These are phyloP conservation scores for Sedum album DNA, from an alignment of 164 flowering plant species.

Conservation along the genomic window DNA sequence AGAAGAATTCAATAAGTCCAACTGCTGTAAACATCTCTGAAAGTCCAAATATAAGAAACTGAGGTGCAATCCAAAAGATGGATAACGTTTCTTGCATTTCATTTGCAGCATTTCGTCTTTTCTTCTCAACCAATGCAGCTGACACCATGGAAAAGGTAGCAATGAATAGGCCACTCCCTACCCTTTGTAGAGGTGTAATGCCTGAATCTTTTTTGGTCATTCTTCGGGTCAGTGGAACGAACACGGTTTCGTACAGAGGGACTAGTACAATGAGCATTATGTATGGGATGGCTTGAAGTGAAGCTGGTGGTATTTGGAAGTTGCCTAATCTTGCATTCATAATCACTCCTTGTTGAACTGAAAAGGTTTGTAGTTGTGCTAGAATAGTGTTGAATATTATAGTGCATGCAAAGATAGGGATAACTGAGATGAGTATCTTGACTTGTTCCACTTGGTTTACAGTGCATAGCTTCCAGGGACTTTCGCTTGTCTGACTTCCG, in stretches of 20 bases:
- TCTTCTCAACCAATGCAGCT: slow-evolving; percentile 53
- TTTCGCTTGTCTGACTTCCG: slow-evolving; percentile 25
- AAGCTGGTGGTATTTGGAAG: too few species aligned
- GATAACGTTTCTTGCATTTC: slow-evolving; percentile 21
- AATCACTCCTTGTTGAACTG: slow-evolving; percentile 57
- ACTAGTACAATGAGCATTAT: slow-evolving; percentile 55
- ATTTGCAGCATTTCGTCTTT: slow-evolving; percentile 31
- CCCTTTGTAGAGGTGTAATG: slow-evolving; percentile 51
- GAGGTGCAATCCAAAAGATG: slow-evolving; percentile 61
- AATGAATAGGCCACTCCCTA: slow-evolving; percentile 57
- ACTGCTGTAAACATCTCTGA: slow-evolving; percentile 76
- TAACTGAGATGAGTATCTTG: slow-evolving; percentile 45
- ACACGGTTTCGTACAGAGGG: slow-evolving; percentile 55
- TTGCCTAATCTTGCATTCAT: slow-evolving; percentile 47
- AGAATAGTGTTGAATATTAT: slow-evolving; percentile 74
- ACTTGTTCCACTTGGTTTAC: slow-evolving; percentile 65
- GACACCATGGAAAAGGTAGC: slow-evolving; percentile 64
- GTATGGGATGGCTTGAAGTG: slow-evolving; percentile 71
- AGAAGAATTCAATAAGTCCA: slow-evolving; percentile 67
- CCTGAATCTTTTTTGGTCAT: slow-evolving; percentile 53
- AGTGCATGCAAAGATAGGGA: slow-evolving; percentile 69
- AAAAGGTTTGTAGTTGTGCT: too few species aligned
- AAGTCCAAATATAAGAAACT: slow-evolving; percentile 52
- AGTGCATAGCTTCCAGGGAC: slow-evolving; percentile 66
- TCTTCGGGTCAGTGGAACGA: slow-evolving; percentile 49